Evolutionary conservation across 306 rosid genomes (phyloP).

Genomic region (Macrotyloma uniflorum): DNA sequence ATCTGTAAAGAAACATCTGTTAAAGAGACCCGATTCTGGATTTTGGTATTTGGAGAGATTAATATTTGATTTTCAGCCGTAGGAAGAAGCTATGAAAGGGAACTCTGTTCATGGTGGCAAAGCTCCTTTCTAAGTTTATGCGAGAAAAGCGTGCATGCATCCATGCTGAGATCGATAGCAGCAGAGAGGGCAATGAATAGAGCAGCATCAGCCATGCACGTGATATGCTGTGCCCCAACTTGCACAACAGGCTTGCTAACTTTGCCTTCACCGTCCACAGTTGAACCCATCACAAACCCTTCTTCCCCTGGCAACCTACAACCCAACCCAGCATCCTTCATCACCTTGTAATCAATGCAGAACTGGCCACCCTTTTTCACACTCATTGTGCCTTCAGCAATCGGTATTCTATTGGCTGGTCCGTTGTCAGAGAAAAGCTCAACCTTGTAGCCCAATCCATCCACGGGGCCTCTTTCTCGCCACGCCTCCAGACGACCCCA

Average conservation of each 20-base stretch:
- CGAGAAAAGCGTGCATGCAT: conserved; percentile 79
- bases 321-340: conserved; percentile 50
- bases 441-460: conserved; percentile 87
- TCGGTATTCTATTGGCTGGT: conserved; percentile 50
- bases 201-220: conserved; percentile 86
- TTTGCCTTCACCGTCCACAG: conserved; percentile 82
- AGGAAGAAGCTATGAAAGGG: conserved; percentile 17
- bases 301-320: conserved; percentile 53
- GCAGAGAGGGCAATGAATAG: conserved; percentile 74
- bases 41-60: too few species aligned
- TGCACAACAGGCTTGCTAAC: conserved; percentile 77
- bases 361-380: conserved; percentile 75
- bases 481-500: conserved; percentile 94
- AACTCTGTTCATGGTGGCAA: conserved; percentile 59
- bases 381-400: conserved; percentile 75
- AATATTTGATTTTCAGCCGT: too few species aligned
- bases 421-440: conserved; percentile 73
- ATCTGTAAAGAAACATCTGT: too few species aligned
- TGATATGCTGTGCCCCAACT: conserved; percentile 76
- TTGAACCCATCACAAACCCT: conserved; percentile 87
- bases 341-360: conserved; percentile 62
- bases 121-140: conserved; percentile 80
- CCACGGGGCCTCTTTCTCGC: conserved; percentile 80
- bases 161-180: conserved; percentile 91
- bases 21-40: too few species aligned